A percentile compares a stretch with the other conserved stretches of the same genome.
phyloP scores from a whole-genome alignment of 371 early-diverging fungal genomes.

The Mortierella sp. region DNA sequence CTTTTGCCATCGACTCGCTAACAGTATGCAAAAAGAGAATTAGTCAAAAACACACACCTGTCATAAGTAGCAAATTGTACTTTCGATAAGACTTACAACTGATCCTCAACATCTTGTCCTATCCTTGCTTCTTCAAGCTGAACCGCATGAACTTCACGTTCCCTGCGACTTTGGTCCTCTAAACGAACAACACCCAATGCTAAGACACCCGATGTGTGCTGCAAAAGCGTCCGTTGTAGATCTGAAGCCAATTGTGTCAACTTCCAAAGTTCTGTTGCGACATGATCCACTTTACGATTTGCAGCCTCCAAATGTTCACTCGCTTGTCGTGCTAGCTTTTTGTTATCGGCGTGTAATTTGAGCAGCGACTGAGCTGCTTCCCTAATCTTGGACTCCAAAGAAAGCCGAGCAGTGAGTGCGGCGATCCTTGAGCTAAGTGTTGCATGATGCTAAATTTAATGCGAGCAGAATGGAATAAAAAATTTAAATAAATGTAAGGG shows the following conservation, averaged over 20 bases:
- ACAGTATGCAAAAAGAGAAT: background rate
- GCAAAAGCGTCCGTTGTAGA: conserved; percentile 73
- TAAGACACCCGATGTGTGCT: conserved; percentile 80
- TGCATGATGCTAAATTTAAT: conserved; percentile 55
- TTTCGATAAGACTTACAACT: conserved; percentile 25
- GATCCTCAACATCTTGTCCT: conserved; percentile 29
- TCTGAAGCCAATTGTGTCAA: conserved; percentile 70
- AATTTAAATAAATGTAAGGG: too few relatives aligned
- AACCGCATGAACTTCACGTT: conserved; percentile 31
- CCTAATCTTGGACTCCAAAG: conserved; percentile 75
- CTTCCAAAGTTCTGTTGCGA: conserved; percentile 76
- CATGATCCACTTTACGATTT: conserved; percentile 74
- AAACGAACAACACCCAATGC: conserved; percentile 60
- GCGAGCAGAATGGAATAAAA: background rate
- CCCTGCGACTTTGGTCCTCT: conserved; percentile 54
- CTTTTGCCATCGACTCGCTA: conserved; percentile 43
- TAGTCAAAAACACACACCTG: conserved; percentile 26
- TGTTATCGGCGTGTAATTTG: conserved; percentile 63
- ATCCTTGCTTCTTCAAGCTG: conserved; percentile 27
- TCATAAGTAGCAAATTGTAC: too few relatives aligned
- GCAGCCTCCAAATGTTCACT: conserved; percentile 70
- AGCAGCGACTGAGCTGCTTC: conserved; percentile 76
- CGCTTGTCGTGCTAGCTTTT: conserved; percentile 62
- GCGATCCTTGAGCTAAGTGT: conserved; percentile 60
- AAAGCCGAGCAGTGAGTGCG: conserved; percentile 67